Evolutionary conservation across 1,284 basidiomycete genomes (phyloP), one percentile per base, ranked within the genome.

Genomic region (Boletus smithii): DNA sequence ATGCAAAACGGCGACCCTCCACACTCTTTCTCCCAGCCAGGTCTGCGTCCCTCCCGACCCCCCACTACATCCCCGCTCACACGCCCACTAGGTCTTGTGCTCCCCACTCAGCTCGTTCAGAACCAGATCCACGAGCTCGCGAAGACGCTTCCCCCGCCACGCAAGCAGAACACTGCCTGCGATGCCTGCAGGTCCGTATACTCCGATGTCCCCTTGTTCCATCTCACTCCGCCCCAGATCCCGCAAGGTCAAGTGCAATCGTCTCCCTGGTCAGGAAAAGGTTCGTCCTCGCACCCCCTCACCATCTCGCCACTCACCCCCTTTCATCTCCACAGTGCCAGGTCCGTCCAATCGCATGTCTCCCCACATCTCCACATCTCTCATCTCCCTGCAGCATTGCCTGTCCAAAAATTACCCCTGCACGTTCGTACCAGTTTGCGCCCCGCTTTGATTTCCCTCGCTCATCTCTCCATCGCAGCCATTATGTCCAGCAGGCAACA

Each of bases 131-230:
- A 86, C 59, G 85, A 88, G 58, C 76, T 85, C 32, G 81, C 83
- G 43, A 86, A 85, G 70, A 78, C 81, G 0, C 74, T 86, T 0
- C 83, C 86, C 2, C 83, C 85, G 16, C 84, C 88, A 3, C 73
- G 87, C 48, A 91, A 91, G 64, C 90, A 94, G 71, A 94, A 94
- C 64, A 89, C 90, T 18, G 90, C 91, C 20, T 94, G 91, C 66
- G 91, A 94, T 71, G 86, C 87, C 43, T 93, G 90, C 77, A 82
- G 85, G 84, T 83, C 11, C 57, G 51, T 41, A 22, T 3, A 3
- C 2, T 3, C n/a, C 18, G 18, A 22, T 13, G n/a, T 7, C 0
- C 6, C 8, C 13, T n/a, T 36, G 4, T 10, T 29, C 42, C 45
- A 14, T 14, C 34, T 44, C 46, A 44, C 5, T 53, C 35, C 41